Evolutionary conservation across 805 yeast species (phyloP), one percentile per base, ranked within the genome.

Genomic region (Priceomyces haplophilus): DNA sequence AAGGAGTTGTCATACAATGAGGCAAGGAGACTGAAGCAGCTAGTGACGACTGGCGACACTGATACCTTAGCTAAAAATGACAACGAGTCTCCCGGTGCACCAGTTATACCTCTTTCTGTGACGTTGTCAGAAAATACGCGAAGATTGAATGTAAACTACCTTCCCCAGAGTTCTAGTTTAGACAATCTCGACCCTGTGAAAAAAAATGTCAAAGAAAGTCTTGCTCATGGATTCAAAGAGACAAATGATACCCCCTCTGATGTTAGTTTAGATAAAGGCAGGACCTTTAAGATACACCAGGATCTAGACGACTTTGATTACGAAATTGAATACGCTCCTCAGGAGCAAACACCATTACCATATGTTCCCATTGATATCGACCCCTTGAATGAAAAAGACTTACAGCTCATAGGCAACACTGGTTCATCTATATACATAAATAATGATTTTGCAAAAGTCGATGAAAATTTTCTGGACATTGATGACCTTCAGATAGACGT

Each of bases 291-390:
- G 21, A 27, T 54, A 19, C 53, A 50, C n/a, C 57, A 56, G 21
- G 45, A 45, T 12, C 43, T 59, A 0, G 60, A 55, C 13, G 59
- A 62, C 27, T 23, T 7, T 24, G 72, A 66, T 19, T 62, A 62
- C 33, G 77, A 73, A 40, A 63, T 80, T n/a, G 86, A 81, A 47
- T 55, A 58, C 32, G 72, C 71, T 17, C 76, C 84, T 4, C 55
- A 58, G 17, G 56, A 53, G 27, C 60, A 58, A 21, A 61, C 60
- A 2, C 73, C 67, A 17, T 47, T 69, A 18, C 69, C 72, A 2
- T 70, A 74, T 45, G 55, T 64, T 4, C 83, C 84, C 19, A 50
- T 62, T 47, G 72, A 70, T 32, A 61, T 69, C 47, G 69, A 68
- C n/a, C 70, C 73, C 1, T 61, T 75, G 23, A 53, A 61, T 8